A percentile compares a stretch with the other conserved stretches of the same genome.
phyloP scores from a whole-genome alignment of 2,329 filamentous ascomycete genomes.

The Stenocarpella maydis region DNA sequence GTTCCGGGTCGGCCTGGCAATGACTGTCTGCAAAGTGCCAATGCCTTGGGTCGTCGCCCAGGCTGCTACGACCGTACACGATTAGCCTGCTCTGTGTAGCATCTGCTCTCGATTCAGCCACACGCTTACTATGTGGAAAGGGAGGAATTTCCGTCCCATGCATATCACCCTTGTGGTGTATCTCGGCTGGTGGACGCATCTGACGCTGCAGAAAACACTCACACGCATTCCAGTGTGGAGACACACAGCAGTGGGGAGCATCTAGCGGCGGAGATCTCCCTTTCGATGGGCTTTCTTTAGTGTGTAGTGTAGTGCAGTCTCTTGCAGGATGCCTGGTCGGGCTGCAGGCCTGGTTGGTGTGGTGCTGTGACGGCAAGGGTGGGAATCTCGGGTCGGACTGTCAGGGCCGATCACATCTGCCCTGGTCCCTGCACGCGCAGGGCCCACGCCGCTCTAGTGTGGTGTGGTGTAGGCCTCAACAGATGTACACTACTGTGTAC shows the following conservation, averaged over 20 bases:
- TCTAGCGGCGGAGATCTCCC: constrained; percentile 17
- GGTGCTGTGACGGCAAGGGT: constrained; percentile 17
- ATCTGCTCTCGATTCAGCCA: constrained; percentile 12
- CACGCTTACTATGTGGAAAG: not conserved
- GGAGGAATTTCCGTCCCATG: not conserved
- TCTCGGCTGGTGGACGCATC: not conserved
- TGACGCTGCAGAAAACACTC: not conserved
- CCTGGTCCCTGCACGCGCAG: constrained; percentile 8
- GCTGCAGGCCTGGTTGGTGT: not conserved
- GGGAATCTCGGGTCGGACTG: constrained; percentile 30
- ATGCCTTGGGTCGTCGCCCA: not conserved
- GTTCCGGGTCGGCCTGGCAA: not conserved
- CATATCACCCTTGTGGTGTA: not conserved
- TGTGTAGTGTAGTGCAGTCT: not conserved
- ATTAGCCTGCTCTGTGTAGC: not conserved
- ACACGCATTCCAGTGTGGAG: constrained; percentile 21
- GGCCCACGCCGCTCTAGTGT: constrained; percentile 9
- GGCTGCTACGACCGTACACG: constrained; percentile 4
- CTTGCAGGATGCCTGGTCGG: not conserved
- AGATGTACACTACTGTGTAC: not conserved
- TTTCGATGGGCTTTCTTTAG: constrained; percentile 5
- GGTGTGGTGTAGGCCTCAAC: too few species aligned
- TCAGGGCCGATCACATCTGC: constrained; percentile 20
- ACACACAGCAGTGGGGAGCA: constrained; percentile 16
- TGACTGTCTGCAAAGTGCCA: not conserved